Conservation (phyloP, 2,329 filamentous ascomycete genomes). For the Xylaria sp. region DNA sequence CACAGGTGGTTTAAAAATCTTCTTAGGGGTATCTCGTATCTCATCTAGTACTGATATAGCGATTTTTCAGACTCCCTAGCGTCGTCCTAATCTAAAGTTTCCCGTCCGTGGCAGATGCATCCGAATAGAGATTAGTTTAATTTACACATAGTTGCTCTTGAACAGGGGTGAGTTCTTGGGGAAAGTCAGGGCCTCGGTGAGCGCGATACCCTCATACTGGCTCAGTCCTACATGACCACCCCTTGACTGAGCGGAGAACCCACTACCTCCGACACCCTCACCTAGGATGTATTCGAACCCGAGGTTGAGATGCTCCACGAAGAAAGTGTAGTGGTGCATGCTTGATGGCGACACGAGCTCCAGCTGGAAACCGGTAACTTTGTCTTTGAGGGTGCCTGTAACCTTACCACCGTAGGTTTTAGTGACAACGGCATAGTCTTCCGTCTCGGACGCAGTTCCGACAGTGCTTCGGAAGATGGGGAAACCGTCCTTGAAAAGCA, state of each 20-base stretch:
- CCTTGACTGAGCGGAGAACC: slow-evolving; percentile 27
- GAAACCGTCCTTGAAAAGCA: slow-evolving; percentile 31
- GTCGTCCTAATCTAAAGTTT: not conserved
- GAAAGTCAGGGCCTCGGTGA: slow-evolving; percentile 36
- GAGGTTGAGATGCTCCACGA: slow-evolving; percentile 28
- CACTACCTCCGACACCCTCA: slow-evolving; percentile 37
- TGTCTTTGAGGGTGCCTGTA: slow-evolving; percentile 38
- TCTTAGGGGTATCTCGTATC: not conserved
- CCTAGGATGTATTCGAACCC: slow-evolving; percentile 39
- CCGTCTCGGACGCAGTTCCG: slow-evolving; percentile 23
- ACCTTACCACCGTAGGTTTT: slow-evolving; percentile 37
- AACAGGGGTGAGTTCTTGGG: slow-evolving; percentile 39
- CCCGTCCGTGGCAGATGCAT: not conserved
- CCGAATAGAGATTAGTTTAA: slow-evolving; percentile 4
- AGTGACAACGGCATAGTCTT: slow-evolving; percentile 28
- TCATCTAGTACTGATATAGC: not conserved
- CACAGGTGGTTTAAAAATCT: not conserved
- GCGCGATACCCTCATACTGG: slow-evolving; percentile 33
- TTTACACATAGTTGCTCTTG: slow-evolving; percentile 37
- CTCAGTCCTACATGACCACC: slow-evolving; percentile 33
- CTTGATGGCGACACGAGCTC: slow-evolving; percentile 30
- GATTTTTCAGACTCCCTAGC: not conserved
- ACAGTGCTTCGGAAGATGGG: slow-evolving; percentile 28
- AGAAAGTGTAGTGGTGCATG: slow-evolving; percentile 27
- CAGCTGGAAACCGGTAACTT: slow-evolving; percentile 35